Percentiles rank a stretch among this genome's conserved stretches.
Conservation (phyloP, 306 rosid genomes). For the Purshia tridentata region DNA sequence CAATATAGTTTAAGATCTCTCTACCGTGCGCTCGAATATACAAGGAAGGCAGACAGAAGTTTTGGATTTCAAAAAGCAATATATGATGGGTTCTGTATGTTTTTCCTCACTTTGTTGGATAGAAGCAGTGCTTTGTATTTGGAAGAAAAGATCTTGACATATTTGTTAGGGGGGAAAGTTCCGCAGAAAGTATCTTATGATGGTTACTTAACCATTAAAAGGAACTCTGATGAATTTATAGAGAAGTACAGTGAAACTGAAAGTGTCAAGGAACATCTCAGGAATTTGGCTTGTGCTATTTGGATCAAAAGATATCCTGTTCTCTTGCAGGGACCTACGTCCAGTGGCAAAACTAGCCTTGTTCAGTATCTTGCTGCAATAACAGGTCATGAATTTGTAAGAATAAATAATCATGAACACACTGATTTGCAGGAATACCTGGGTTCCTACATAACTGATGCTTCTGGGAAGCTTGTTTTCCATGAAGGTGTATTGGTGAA, state of each 20-base stretch:
- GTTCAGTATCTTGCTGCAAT: slow-evolving; percentile 77
- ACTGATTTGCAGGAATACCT: slow-evolving; percentile 96
- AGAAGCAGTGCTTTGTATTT: slow-evolving; percentile 63
- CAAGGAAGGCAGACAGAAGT: slow-evolving; percentile 53
- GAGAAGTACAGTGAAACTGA: slow-evolving; percentile 55
- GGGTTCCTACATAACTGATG: slow-evolving; percentile 76
- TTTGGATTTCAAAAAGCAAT: slow-evolving; percentile 65
- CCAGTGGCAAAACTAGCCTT: slow-evolving; percentile 98
- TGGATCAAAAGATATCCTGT: slow-evolving; percentile 75
- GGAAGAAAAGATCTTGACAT: slow-evolving; percentile 52
- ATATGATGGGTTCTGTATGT: slow-evolving; percentile 89
- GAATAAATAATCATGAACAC: slow-evolving; percentile 97
- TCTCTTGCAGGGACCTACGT: slow-evolving; percentile 94
- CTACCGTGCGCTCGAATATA: slow-evolving; percentile 85
- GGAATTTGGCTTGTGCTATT: slow-evolving; percentile 76
- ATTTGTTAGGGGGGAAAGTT: slow-evolving; percentile 43
- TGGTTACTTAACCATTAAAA: slow-evolving; percentile 39
- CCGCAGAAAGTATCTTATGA: slow-evolving; percentile 50
- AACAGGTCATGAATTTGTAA: slow-evolving; percentile 76
- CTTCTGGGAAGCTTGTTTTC: slow-evolving; percentile 81
- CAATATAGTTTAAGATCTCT: slow-evolving; percentile 96
- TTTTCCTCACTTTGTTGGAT: slow-evolving; percentile 77
- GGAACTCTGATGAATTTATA: slow-evolving; percentile 30
- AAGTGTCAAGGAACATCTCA: slow-evolving; percentile 74
- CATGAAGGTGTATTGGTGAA: slow-evolving; percentile 87